Base-by-base conservation (phyloP, 768 basidiomycete genomes). In the Lentinula detonsa region DNA sequence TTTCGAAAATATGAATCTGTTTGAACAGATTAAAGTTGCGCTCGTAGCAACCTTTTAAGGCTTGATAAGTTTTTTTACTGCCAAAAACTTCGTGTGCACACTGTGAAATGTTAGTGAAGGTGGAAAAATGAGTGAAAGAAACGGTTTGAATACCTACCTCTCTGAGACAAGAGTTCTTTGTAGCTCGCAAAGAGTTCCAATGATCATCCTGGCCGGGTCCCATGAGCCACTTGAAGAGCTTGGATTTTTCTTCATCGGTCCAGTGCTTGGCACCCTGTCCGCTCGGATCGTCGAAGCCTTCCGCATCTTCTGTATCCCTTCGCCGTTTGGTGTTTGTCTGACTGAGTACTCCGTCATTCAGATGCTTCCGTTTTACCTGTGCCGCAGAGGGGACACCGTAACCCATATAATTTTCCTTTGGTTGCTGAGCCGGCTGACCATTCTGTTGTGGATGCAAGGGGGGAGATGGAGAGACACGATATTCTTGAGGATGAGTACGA, bases 11-110 rank as follows among this genome's bases (percentile, higher is more conserved):
- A 67, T 87, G 87, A 42, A 92, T 88, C 70, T 91, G 89, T 72
- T 88, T 91, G 80, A 91, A 92, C 15, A 90, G 74, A 65, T 90
- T 91, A 65, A 92, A 89, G 65, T 91, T 91, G 67, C 90, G 88
- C 69, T 92, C 89, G 64, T 90, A 92, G 67, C 90, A 91, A 21
- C 90, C 89, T 73, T 92, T 92, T 59, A 92, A 79, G 0, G 90
- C 90, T 68, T 91, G 88, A 63, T 90, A 91, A 13, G 89, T 88
- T 71, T 92, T 92, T 72, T 89, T 88, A 56, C 82, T 81, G 3
- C 80, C 84, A 65, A 90, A 92, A 6, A 91, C 84, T 60, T 89
- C 83, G 28, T 73, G 62, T 0, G 90, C 85, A 66, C 89, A 91
- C 90, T 92, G 65, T 16, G 60, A 66, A 57, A 48, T 21, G 21